Evolutionary conservation across 371 early-diverging fungal genomes (phyloP).

Genomic region (Choanephora cucurbitarum): DNA sequence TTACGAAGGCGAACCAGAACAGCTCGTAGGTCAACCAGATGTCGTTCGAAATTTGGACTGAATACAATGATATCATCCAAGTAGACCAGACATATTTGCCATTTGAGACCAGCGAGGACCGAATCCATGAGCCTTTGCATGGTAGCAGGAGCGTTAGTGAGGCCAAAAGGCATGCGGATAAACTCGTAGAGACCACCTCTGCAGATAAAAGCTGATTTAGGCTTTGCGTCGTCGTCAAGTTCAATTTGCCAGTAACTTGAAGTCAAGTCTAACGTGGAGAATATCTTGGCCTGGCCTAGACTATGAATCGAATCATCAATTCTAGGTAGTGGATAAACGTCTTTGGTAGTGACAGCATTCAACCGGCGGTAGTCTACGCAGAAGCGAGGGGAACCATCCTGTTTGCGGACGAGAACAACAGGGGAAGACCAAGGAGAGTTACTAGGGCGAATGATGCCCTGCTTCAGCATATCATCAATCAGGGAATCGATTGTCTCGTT

Average conservation of each 20-base stretch:
- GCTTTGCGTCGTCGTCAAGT: conserved; percentile 8
- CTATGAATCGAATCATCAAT: conserved; percentile 33
- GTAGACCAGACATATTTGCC: too few species aligned
- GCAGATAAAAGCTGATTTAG: conserved; percentile 30
- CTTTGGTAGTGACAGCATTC: conserved; percentile 34
- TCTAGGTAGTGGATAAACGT: conserved; percentile 35
- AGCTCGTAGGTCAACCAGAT: too few species aligned
- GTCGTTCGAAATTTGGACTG: too few species aligned
- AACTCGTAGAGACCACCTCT: too few species aligned
- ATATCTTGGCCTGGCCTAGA: conserved; percentile 25
- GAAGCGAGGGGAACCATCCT: conserved; percentile 34
- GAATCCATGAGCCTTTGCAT: too few species aligned
- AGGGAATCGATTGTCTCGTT: conserved; percentile 18
- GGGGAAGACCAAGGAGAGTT: conserved; percentile 37
- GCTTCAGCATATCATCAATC: conserved; percentile 23
- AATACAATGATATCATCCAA: too few species aligned
- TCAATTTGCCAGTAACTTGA: conserved; percentile 16
- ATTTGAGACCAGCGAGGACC: too few species aligned
- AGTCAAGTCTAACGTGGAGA: conserved; percentile 19
- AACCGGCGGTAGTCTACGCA: conserved; percentile 32
- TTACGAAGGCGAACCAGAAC: too few species aligned
- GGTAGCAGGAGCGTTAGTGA: too few species aligned
- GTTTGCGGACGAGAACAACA: conserved; percentile 30
- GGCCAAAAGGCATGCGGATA: too few species aligned
- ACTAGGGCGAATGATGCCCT: conserved; percentile 24